Conservation (phyloP, 2,329 filamentous ascomycete genomes). For the Aspergillus latus region DNA sequence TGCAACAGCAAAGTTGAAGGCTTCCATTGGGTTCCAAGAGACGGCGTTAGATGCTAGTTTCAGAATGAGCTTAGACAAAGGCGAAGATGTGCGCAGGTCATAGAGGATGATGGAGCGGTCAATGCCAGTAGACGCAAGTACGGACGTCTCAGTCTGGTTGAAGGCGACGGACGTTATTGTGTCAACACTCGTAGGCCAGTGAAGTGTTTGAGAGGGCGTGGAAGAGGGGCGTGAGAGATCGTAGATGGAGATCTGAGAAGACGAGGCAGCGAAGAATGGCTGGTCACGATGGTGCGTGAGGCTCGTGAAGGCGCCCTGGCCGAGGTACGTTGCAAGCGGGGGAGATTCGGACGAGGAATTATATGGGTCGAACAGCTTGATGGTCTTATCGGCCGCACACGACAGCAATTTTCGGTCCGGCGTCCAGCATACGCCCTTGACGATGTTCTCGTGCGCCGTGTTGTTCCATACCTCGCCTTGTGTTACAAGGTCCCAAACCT, state of each 20-base stretch:
- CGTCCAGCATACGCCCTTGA: constrained; percentile 90
- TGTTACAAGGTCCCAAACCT: constrained; percentile 81
- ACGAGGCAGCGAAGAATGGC: constrained; percentile 75
- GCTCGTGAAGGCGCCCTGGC: constrained; percentile 76
- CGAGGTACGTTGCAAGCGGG: constrained; percentile 83
- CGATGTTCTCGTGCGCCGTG: constrained; percentile 87
- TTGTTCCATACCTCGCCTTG: constrained; percentile 73
- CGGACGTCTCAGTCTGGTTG: constrained; percentile 90
- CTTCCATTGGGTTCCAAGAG: constrained; percentile 94
- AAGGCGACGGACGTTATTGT: constrained; percentile 87
- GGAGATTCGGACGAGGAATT: constrained; percentile 65
- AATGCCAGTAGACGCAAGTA: constrained; percentile 79
- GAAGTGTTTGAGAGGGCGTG: constrained; percentile 75
- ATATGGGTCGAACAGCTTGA: constrained; percentile 92
- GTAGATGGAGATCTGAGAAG: constrained; percentile 79
- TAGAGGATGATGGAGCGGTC: constrained; percentile 89
- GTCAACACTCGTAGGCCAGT: constrained; percentile 85
- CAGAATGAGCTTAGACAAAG: constrained; percentile 77
- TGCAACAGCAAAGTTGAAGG: constrained; percentile 89
- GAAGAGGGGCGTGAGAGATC: constrained; percentile 76
- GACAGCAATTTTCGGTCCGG: constrained; percentile 79
- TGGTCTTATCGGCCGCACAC: constrained; percentile 78
- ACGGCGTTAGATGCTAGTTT: constrained; percentile 80
- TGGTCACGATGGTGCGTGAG: constrained; percentile 78
- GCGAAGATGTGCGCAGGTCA: constrained; percentile 82